phyloP scores from a whole-genome alignment of 2,329 filamentous ascomycete species.

The Microsporum ferrugineum region DNA sequence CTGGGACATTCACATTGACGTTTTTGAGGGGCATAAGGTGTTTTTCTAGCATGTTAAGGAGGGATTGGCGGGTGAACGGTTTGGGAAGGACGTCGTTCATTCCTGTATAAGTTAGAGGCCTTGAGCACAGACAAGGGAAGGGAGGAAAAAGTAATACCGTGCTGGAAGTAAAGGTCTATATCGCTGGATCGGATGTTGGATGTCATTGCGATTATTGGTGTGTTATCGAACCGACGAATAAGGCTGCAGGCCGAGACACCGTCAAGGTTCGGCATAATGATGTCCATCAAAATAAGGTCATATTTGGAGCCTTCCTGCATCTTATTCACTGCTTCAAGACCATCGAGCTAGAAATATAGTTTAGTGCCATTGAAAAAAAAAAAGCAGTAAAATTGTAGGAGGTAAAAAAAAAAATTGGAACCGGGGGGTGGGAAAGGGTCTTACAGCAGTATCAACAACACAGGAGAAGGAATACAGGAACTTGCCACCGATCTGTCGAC shows the following conservation, averaged over 20 bases:
- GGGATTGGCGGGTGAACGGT: constrained; percentile 82
- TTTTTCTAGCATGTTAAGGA: constrained; percentile 76
- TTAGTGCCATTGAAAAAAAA: constrained; percentile 19
- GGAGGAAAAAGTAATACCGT: constrained; percentile 52
- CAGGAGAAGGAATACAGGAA: constrained; percentile 56
- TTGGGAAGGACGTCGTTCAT: constrained; percentile 98
- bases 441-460: constrained; percentile 51
- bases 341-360: constrained; percentile 52
- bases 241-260: constrained; percentile 90
- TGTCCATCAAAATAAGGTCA: constrained; percentile 72
- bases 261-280: constrained; percentile 94
- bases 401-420: background rate
- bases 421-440: constrained; percentile 20
- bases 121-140: background rate
- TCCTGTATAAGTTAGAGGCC: constrained; percentile 41
- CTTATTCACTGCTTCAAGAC: constrained; percentile 81
- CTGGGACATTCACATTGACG: constrained; percentile 22
- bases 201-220: constrained; percentile 95
- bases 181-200: constrained; percentile 96
- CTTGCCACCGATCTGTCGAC: constrained; percentile 54
- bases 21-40: constrained; percentile 77
- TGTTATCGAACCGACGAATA: constrained; percentile 73
- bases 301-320: constrained; percentile 57
- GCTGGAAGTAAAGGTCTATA: constrained; percentile 92
- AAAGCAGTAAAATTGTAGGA: background rate